These are phyloP conservation scores for Hypholoma sublateritium DNA, from an alignment of 768 basidiomycete genomes.

Conservation along the genomic window DNA sequence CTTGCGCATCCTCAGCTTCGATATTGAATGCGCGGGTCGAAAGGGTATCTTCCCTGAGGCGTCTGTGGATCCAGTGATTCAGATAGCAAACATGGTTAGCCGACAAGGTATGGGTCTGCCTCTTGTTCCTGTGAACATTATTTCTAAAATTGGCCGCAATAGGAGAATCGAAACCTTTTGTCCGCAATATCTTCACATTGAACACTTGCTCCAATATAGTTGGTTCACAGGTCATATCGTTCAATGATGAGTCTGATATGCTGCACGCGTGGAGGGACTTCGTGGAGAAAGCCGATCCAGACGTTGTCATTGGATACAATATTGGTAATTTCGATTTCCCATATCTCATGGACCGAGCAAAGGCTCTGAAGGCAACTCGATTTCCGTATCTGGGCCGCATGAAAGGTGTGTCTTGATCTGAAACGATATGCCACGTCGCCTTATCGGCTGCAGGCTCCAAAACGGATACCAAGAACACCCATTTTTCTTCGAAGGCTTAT, in stretches of 20 bases:
- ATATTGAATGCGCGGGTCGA: slow-evolving; percentile 98
- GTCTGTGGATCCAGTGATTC: slow-evolving; percentile 89
- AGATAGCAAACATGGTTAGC: slow-evolving; percentile 99
- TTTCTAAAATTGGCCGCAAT: background rate
- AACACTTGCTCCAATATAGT: slow-evolving; percentile 95
- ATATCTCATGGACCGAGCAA: slow-evolving; percentile 91
- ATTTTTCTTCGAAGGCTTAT: slow-evolving; percentile 98
- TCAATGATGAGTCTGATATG: slow-evolving; percentile 70
- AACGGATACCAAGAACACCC: slow-evolving; percentile 86
- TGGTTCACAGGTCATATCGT: slow-evolving; percentile 93
- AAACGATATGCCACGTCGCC: slow-evolving; percentile 6
- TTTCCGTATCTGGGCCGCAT: slow-evolving; percentile 81
- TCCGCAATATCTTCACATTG: slow-evolving; percentile 94
- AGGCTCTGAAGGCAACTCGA: slow-evolving; percentile 64
- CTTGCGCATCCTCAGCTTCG: slow-evolving; percentile 91
- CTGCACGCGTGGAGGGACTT: slow-evolving; percentile 89
- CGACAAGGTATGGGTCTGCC: slow-evolving; percentile 70
- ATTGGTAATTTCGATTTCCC: slow-evolving; percentile 94
- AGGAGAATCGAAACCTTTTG: slow-evolving; percentile 93
- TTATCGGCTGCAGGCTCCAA: slow-evolving; percentile 51
- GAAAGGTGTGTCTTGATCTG: slow-evolving; percentile 46
- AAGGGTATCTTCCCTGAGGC: slow-evolving; percentile 98
- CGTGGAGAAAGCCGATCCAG: slow-evolving; percentile 87
- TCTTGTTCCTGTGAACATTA: background rate
- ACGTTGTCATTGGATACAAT: slow-evolving; percentile 97